These are phyloP conservation scores for Thalassiosira oceanica DNA, from an alignment of 352 stramenopile species.

Conservation along the genomic window DNA sequence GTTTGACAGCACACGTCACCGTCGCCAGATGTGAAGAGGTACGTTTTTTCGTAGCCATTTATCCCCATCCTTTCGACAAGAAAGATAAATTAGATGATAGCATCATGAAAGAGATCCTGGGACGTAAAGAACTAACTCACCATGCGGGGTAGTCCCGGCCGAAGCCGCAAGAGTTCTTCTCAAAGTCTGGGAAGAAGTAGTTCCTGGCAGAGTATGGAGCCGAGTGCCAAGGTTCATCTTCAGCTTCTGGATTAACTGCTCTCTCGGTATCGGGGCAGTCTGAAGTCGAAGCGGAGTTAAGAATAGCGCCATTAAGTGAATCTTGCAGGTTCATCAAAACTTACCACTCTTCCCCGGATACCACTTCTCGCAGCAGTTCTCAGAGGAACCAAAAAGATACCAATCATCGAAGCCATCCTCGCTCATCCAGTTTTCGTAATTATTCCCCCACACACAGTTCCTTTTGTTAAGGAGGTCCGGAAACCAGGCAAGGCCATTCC, in stretches of 20 bases:
- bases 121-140: too few species aligned
- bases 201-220: constrained; percentile 11
- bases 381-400: constrained; percentile 18
- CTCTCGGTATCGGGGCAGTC: constrained; percentile 7
- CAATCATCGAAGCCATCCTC: constrained; percentile 15
- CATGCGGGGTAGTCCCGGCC: constrained; percentile 41
- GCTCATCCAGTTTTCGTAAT: constrained; percentile 36
- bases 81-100: too few species aligned
- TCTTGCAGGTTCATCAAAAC: not conserved
- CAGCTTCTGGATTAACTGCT: not conserved
- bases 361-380: constrained; percentile 24
- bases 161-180: constrained; percentile 8
- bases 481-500: constrained; percentile 1
- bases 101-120: too few species aligned
- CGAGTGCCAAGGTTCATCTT: constrained; percentile 9
- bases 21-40: constrained; percentile 22
- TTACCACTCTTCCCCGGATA: not conserved
- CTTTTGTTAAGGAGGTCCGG: constrained; percentile 23
- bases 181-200: constrained; percentile 31
- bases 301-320: constrained; percentile 12
- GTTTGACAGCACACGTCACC: constrained; percentile 25
- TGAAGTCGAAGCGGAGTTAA: not conserved
- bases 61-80: too few species aligned
- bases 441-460: constrained; percentile 23
- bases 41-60: too few species aligned